Percentiles rank a stretch among this genome's conserved stretches.
Conservation (phyloP, 192 early-diverging fungal species). For the Coemansia sp. region DNA sequence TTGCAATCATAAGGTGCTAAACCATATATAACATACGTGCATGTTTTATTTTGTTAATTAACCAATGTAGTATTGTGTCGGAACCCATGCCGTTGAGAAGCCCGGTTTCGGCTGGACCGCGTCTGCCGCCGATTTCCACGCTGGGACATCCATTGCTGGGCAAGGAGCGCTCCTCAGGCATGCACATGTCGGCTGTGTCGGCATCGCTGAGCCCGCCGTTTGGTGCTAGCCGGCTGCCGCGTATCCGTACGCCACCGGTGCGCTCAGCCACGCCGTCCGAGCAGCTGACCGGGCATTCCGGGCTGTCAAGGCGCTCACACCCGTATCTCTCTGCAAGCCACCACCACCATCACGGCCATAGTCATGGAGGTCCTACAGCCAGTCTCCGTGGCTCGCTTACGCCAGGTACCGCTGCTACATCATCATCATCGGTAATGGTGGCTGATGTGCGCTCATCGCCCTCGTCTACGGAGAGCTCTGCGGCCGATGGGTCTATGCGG, state of each 20-base stretch:
- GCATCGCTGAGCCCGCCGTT: slow-evolving; percentile 22
- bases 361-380: too few relatives aligned
- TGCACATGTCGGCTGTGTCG: too few relatives aligned
- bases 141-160: too few relatives aligned
- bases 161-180: too few relatives aligned
- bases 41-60: too few relatives aligned
- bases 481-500: too few relatives aligned
- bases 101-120: slow-evolving; percentile 1
- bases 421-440: too few relatives aligned
- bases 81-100: too few relatives aligned
- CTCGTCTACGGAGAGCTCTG: too few relatives aligned
- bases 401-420: slow-evolving; percentile 1
- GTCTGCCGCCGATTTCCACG: slow-evolving; percentile 33
- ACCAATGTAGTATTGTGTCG: too few relatives aligned
- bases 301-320: slow-evolving; percentile 41
- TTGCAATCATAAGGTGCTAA: too few relatives aligned
- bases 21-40: too few relatives aligned
- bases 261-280: slow-evolving; percentile 23
- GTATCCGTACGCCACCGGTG: slow-evolving; percentile 32
- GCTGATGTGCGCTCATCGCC: slow-evolving; percentile 41
- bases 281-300: slow-evolving; percentile 17
- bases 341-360: slow-evolving; percentile 1
- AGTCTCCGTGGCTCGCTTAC: slow-evolving; percentile 5
- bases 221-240: slow-evolving; percentile 23
- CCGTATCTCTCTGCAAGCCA: slow-evolving; percentile 25